phyloP scores from a whole-genome alignment of 805 yeast species.

The Kurtzmaniella cleridarum region DNA sequence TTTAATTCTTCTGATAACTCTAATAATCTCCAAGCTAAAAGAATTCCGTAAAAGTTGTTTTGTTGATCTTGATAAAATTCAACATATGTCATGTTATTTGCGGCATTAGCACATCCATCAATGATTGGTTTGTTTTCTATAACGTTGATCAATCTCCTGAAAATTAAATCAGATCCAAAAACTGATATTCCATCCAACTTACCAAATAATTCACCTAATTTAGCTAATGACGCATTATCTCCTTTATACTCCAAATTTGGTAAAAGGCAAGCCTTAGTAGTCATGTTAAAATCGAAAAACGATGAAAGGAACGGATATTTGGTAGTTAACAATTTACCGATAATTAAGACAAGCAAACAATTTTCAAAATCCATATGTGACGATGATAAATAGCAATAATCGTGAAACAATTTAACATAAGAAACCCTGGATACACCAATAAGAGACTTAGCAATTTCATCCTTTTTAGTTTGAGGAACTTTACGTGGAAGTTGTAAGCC shows the following conservation, averaged over 20 bases:
- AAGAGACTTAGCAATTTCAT: conserved; percentile 12
- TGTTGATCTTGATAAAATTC: conserved; percentile 20
- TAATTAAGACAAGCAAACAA: conserved; percentile 23
- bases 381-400: conserved; percentile 22
- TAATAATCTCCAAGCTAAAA: conserved; percentile 33
- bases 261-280: conserved; percentile 20
- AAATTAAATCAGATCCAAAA: conserved; percentile 22
- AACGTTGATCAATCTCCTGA: conserved; percentile 24
- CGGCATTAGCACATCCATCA: conserved; percentile 19
- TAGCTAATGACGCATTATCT: conserved; percentile 14
- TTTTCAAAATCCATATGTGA: conserved; percentile 30
- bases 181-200: conserved; percentile 26
- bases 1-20: conserved; percentile 30
- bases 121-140: conserved; percentile 17
- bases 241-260: conserved; percentile 27
- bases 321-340: conserved; percentile 21
- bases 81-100: conserved; percentile 24
- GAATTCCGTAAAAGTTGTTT: conserved; percentile 19
- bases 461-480: conserved; percentile 11
- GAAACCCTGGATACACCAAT: conserved; percentile 11
- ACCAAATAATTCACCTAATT: conserved; percentile 20
- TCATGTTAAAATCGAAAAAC: conserved; percentile 19
- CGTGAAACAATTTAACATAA: conserved; percentile 13
- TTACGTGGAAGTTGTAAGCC: conserved; percentile 25
- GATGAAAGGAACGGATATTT: conserved; percentile 15